A percentile compares a stretch with the other conserved stretches of the same genome.
phyloP scores from a whole-genome alignment of 352 stramenopile species.

The Pythium diclinum region DNA sequence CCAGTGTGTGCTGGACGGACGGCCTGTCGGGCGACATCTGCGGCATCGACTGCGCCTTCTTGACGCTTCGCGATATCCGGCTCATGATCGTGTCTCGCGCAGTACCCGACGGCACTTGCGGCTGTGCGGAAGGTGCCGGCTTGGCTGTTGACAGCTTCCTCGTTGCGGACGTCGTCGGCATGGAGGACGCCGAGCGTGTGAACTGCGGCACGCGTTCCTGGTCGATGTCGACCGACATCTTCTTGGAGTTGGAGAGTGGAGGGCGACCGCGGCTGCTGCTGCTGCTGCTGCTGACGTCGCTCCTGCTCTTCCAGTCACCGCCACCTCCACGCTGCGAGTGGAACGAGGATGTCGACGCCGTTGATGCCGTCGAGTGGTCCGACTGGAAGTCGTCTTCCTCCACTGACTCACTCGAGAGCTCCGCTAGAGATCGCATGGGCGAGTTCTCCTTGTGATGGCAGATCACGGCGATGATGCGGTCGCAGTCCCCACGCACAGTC shows the following conservation, averaged over 20 bases:
- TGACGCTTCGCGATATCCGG: conserved; percentile 29
- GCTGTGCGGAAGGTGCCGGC: background rate
- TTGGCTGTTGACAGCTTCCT: background rate
- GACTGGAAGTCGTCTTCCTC: conserved; percentile 31
- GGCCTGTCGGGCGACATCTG: conserved; percentile 1
- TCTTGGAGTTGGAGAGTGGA: conserved; percentile 19
- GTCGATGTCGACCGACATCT: conserved; percentile 31
- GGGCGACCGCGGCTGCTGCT: background rate
- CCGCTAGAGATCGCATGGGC: conserved; percentile 20
- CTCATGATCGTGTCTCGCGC: conserved; percentile 26
- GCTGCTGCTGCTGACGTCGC: background rate
- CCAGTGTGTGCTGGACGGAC: conserved; percentile 15
- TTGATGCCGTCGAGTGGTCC: conserved; percentile 29
- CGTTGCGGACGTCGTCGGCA: background rate
- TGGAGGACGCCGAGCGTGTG: background rate
- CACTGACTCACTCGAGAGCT: conserved; percentile 7
- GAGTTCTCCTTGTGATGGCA: conserved; percentile 24
- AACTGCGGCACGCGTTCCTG: conserved; percentile 4
- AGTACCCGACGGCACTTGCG: background rate
- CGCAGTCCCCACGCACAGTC: conserved; percentile 21
- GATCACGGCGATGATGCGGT: conserved; percentile 27
- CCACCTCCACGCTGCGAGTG: conserved; percentile 10
- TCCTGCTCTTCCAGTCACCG: background rate
- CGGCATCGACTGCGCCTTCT: conserved; percentile 28
- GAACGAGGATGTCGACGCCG: conserved; percentile 25